phyloP scores from a whole-genome alignment of 1,284 basidiomycete genomes.

The Megacollybia platyphylla region DNA sequence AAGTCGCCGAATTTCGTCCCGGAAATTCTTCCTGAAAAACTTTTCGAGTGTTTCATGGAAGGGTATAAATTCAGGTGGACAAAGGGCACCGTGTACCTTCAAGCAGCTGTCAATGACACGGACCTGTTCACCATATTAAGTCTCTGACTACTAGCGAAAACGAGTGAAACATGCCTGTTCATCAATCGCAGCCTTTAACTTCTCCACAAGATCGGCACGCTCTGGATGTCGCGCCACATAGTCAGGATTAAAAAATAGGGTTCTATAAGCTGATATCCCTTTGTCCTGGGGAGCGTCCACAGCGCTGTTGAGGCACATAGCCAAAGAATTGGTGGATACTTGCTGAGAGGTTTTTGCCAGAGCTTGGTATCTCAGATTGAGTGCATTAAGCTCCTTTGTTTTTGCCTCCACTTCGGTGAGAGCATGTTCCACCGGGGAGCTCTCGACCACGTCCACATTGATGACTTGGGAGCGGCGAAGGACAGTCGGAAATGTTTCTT shows the following conservation, averaged over 20 bases:
- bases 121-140: slow-evolving; percentile 30
- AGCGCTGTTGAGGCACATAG: slow-evolving; percentile 79
- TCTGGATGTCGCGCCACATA: slow-evolving; percentile 65
- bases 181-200: slow-evolving; percentile 65
- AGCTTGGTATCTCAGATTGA: slow-evolving; percentile 63
- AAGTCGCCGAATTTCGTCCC: slow-evolving; percentile 72
- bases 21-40: slow-evolving; percentile 84
- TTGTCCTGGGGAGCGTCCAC: slow-evolving; percentile 77
- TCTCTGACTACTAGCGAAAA: background rate
- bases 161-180: slow-evolving; percentile 48
- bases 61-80: slow-evolving; percentile 75
- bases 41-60: slow-evolving; percentile 88
- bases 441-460: slow-evolving; percentile 62
- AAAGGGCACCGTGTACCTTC: slow-evolving; percentile 71
- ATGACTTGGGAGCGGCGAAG: slow-evolving; percentile 84
- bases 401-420: slow-evolving; percentile 70
- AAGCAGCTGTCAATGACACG: slow-evolving; percentile 77
- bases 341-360: slow-evolving; percentile 66
- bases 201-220: slow-evolving; percentile 56
- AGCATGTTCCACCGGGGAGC: slow-evolving; percentile 82
- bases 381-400: slow-evolving; percentile 60
- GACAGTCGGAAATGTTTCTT: slow-evolving; percentile 88
- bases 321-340: slow-evolving; percentile 73
- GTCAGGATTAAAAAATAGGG: slow-evolving; percentile 63
- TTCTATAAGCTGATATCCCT: slow-evolving; percentile 69